phyloP scores from a whole-genome alignment of 352 stramenopile species.

The Detonula confervacea region DNA sequence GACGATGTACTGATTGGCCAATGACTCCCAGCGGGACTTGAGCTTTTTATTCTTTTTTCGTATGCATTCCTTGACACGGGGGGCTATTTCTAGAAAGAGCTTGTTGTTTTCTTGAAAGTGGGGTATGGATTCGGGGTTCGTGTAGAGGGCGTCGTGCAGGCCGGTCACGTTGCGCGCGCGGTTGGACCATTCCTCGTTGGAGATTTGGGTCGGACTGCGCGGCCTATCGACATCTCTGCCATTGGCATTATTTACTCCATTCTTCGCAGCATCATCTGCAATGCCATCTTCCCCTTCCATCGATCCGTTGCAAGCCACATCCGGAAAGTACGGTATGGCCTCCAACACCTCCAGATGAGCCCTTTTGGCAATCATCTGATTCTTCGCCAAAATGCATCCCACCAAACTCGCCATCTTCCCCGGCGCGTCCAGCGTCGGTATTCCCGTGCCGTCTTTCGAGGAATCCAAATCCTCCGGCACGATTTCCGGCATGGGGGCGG shows the following conservation, averaged over 20 bases:
- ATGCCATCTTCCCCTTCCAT: background rate
- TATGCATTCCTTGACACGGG: constrained; percentile 74
- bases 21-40: constrained; percentile 56
- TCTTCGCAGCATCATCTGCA: too few species aligned
- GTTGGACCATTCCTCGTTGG: constrained; percentile 70
- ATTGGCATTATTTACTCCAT: too few species aligned
- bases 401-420: constrained; percentile 58
- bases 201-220: constrained; percentile 29
- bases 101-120: constrained; percentile 68
- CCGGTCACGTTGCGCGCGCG: constrained; percentile 70
- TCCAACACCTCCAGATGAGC: constrained; percentile 61
- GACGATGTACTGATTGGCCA: constrained; percentile 80
- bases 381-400: constrained; percentile 61
- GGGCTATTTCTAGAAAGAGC: constrained; percentile 57
- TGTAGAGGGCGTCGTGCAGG: constrained; percentile 74
- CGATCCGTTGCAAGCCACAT: constrained; percentile 2
- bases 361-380: constrained; percentile 63
- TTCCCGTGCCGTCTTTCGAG: constrained; percentile 1
- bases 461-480: constrained; percentile 14
- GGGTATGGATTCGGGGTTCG: constrained; percentile 66
- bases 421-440: constrained; percentile 35
- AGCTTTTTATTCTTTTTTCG: constrained; percentile 65
- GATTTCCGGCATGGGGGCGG: background rate
- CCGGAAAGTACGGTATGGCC: constrained; percentile 50
- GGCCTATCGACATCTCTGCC: constrained; percentile 29